Evolutionary conservation across 78 protist genomes (phyloP).

Genomic region (Guillardia theta): DNA sequence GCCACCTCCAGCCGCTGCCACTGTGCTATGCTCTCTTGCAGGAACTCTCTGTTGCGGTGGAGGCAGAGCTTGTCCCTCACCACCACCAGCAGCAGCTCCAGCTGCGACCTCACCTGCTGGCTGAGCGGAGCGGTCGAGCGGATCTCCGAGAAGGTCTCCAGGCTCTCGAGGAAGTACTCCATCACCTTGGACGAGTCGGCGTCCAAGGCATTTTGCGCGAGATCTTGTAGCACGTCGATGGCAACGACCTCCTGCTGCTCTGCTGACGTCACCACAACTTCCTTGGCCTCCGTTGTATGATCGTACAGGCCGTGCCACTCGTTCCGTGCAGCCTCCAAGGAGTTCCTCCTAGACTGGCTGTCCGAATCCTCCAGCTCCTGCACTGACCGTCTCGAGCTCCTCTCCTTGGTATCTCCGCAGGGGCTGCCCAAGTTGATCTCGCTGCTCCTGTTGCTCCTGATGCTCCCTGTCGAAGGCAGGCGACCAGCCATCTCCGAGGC

Average conservation of each 20-base stretch:
- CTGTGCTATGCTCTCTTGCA: not conserved
- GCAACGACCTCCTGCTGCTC: not conserved
- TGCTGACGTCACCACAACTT: too few species aligned
- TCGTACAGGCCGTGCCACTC: too few species aligned
- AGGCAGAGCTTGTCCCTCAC: not conserved
- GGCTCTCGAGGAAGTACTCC: conserved; percentile 11
- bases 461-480: too few species aligned
- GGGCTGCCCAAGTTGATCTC: too few species aligned
- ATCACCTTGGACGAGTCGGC: not conserved
- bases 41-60: not conserved
- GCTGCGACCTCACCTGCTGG: not conserved
- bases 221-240: not conserved
- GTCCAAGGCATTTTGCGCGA: not conserved
- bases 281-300: too few species aligned
- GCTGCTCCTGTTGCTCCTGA: too few species aligned
- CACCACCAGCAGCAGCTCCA: not conserved
- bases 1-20: not conserved
- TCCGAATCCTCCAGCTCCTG: too few species aligned
- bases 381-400: too few species aligned
- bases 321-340: too few species aligned
- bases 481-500: too few species aligned
- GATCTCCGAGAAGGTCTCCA: not conserved
- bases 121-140: not conserved
- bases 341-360: too few species aligned
- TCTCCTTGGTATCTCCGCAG: too few species aligned